These are phyloP conservation scores for Paspalum vaginatum DNA, from an alignment of 176 grass and related monocot species.

Conservation along the genomic window DNA sequence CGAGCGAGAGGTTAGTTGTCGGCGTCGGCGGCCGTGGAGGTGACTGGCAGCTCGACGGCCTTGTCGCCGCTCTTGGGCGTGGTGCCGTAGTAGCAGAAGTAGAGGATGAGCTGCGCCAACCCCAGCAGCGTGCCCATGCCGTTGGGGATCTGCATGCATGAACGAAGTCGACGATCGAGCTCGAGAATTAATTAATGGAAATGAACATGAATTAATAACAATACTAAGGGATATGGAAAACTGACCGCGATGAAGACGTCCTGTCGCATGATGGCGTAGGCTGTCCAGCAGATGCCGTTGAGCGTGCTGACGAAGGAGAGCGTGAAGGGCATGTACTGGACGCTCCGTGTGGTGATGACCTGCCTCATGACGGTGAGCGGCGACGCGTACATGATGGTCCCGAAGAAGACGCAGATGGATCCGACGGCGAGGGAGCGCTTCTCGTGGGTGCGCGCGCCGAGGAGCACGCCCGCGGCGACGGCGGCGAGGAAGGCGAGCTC, in stretches of 20 bases:
- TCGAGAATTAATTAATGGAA: too few relatives aligned
- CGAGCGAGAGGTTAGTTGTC: not conserved
- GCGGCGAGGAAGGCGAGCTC: constrained; percentile 48
- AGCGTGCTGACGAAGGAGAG: constrained; percentile 56
- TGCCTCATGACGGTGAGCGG: constrained; percentile 71
- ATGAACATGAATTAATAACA: too few relatives aligned
- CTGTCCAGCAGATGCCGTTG: constrained; percentile 70
- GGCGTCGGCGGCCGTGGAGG: not conserved
- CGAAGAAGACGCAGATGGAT: constrained; percentile 65
- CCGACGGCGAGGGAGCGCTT: constrained; percentile 58
- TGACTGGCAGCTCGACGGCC: constrained; percentile 32
- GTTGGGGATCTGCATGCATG: constrained; percentile 78
- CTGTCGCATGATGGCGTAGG: constrained; percentile 63
- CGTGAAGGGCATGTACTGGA: constrained; percentile 76
- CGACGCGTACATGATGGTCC: constrained; percentile 67
- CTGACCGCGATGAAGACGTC: constrained; percentile 60
- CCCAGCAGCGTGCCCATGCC: constrained; percentile 53
- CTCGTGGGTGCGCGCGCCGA: constrained; percentile 47
- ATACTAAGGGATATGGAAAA: too few relatives aligned
- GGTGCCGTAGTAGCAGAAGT: constrained; percentile 55
- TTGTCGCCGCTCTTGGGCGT: constrained; percentile 27
- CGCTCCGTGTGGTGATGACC: constrained; percentile 66
- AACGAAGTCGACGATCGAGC: too few relatives aligned
- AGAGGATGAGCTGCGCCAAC: constrained; percentile 53
- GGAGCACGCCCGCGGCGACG: constrained; percentile 46